phyloP scores from a whole-genome alignment of 2,329 filamentous ascomycete genomes.

The Colletotrichum sp. region DNA sequence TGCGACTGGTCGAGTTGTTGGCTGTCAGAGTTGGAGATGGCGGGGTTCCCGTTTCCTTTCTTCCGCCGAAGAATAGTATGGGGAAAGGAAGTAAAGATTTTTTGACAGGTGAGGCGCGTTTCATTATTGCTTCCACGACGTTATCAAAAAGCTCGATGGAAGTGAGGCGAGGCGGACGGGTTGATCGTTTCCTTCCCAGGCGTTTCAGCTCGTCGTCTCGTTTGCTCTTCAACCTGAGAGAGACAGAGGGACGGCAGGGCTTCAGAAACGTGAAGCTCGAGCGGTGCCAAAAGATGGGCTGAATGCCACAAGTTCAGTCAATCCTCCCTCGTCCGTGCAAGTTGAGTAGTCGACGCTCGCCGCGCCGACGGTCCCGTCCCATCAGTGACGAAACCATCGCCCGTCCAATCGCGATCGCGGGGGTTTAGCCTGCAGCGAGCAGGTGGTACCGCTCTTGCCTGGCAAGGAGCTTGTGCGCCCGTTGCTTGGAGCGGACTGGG shows the following conservation, averaged over 20 bases:
- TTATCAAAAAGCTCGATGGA: not conserved
- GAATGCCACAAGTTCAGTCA: not conserved
- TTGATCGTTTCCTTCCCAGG: not conserved
- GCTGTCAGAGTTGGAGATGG: not conserved
- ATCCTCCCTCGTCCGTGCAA: not conserved
- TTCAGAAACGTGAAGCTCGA: not conserved
- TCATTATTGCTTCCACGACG: not conserved
- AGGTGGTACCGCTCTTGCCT: not conserved
- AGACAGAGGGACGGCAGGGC: not conserved
- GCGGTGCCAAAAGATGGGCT: not conserved
- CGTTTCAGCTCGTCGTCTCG: not conserved
- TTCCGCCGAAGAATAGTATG: not conserved
- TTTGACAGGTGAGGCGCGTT: not conserved
- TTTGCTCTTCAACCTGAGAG: not conserved
- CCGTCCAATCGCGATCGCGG: slow-evolving; percentile 1
- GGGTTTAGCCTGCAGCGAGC: not conserved
- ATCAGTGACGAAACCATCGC: not conserved
- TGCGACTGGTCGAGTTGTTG: not conserved
- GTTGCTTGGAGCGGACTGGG: not conserved
- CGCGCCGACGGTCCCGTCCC: not conserved
- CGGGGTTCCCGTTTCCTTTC: not conserved
- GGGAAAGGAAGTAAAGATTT: not conserved
- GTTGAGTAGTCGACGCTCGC: not conserved
- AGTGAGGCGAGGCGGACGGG: not conserved
- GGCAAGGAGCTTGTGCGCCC: slow-evolving; percentile 1